phyloP scores from a whole-genome alignment of 2,329 filamentous ascomycete species.

The Pseudocercospora vitis region DNA sequence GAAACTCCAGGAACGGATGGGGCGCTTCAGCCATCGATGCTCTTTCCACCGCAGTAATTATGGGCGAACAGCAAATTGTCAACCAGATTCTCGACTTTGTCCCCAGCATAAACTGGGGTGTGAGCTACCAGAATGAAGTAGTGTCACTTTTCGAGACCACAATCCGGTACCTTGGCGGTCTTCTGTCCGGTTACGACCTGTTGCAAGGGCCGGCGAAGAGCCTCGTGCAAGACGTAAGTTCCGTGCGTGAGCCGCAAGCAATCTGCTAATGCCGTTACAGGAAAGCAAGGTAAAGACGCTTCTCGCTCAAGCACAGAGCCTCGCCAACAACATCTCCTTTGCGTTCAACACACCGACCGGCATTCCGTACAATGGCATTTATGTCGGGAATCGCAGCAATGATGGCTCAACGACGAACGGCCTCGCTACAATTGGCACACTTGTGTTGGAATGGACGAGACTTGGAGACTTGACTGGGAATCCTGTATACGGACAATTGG shows the following conservation, averaged over 20 bases:
- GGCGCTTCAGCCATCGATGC: slow-evolving; percentile 82
- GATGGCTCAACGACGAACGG: slow-evolving; percentile 62
- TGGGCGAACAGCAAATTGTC: slow-evolving; percentile 68
- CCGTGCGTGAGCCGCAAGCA: neutral
- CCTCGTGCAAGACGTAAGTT: slow-evolving; percentile 14
- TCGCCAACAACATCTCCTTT: slow-evolving; percentile 72
- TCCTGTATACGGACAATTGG: slow-evolving; percentile 63
- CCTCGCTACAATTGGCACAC: slow-evolving; percentile 72
- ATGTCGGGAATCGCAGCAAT: slow-evolving; percentile 52
- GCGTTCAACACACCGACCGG: slow-evolving; percentile 76
- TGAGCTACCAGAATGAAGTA: slow-evolving; percentile 64
- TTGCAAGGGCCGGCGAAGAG: slow-evolving; percentile 62
- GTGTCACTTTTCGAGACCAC: slow-evolving; percentile 88
- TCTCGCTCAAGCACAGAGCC: slow-evolving; percentile 64
- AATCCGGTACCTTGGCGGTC: slow-evolving; percentile 80
- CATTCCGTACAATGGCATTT: slow-evolving; percentile 69
- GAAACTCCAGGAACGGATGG: slow-evolving; percentile 77
- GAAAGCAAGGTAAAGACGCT: slow-evolving; percentile 57
- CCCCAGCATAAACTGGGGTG: slow-evolving; percentile 67
- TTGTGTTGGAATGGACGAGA: slow-evolving; percentile 81
- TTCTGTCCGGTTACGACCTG: slow-evolving; percentile 75
- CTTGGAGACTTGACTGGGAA: slow-evolving; percentile 74
- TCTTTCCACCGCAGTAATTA: slow-evolving; percentile 75
- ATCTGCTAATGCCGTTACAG: slow-evolving; percentile 20
- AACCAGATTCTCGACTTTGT: slow-evolving; percentile 70